These are phyloP conservation scores for Aspergillus taichungensis DNA, from an alignment of 495 filamentous ascomycete genomes.

Conservation along the genomic window DNA sequence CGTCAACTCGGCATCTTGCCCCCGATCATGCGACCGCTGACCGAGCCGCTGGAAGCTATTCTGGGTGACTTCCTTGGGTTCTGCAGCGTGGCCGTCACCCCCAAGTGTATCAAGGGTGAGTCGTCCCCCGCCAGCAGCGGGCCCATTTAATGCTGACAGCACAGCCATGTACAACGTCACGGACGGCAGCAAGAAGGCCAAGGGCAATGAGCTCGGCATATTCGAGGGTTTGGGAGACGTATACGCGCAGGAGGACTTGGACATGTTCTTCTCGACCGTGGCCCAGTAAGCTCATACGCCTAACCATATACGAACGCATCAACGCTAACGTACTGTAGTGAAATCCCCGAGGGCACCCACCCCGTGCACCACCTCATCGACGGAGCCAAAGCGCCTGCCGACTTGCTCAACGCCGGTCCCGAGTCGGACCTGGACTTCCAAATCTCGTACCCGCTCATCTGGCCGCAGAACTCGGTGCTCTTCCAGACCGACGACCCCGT, in stretches of 20 bases:
- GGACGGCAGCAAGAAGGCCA: slow-evolving; percentile 21
- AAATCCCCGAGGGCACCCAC: slow-evolving; percentile 30
- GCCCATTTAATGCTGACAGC: neutral
- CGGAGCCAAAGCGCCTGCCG: slow-evolving; percentile 28
- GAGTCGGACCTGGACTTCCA: slow-evolving; percentile 48
- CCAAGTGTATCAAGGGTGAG: slow-evolving; percentile 23
- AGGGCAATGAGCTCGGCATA: slow-evolving; percentile 37
- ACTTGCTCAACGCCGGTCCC: slow-evolving; percentile 20
- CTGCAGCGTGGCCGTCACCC: slow-evolving; percentile 24
- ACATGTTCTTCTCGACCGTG: slow-evolving; percentile 46
- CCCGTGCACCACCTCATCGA: slow-evolving; percentile 36
- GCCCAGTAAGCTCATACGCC: slow-evolving; percentile 3
- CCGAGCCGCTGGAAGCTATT: slow-evolving; percentile 13
- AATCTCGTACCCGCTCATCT: slow-evolving; percentile 43
- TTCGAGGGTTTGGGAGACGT: slow-evolving; percentile 33
- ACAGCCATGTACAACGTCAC: slow-evolving; percentile 38
- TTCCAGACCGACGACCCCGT: slow-evolving; percentile 51
- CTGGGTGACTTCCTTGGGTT: slow-evolving; percentile 8
- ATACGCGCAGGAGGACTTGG: slow-evolving; percentile 47
- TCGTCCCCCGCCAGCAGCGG: neutral
- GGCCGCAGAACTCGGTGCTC: slow-evolving; percentile 49
- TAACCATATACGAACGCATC: neutral
- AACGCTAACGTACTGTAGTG: slow-evolving; percentile 2
- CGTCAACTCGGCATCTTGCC: slow-evolving; percentile 8
- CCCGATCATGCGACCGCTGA: slow-evolving; percentile 28